A percentile compares a stretch with the other conserved stretches of the same genome.
Evolutionary conservation across 768 basidiomycete species (phyloP).

Genomic region (Cystobasidium onofrii): DNA sequence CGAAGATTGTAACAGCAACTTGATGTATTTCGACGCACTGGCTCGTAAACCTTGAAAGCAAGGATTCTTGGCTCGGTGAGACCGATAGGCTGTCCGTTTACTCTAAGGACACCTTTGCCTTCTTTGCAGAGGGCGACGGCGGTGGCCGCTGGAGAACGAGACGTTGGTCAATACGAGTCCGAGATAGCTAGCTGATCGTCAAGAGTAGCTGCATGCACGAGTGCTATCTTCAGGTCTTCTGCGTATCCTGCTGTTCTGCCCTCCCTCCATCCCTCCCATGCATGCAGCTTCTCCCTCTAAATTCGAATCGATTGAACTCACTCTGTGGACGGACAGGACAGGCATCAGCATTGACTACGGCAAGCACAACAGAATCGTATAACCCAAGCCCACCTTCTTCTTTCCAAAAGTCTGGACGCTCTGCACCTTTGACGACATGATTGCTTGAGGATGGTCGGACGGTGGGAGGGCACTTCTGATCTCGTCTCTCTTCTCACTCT

Average conservation of each 20-base stretch:
- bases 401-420: conserved; percentile 18
- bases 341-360: not conserved
- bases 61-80: conserved; percentile 92
- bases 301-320: conserved; percentile 8
- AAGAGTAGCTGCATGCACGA: not conserved
- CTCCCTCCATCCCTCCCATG: not conserved
- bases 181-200: not conserved
- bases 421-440: conserved; percentile 2
- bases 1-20: not conserved
- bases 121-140: conserved; percentile 48
- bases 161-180: not conserved
- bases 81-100: conserved; percentile 93
- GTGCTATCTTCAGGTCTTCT: not conserved
- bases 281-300: conserved; percentile 9
- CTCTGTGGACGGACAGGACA: conserved; percentile 1
- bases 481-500: too few relatives aligned
- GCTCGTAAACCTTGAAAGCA: conserved; percentile 94
- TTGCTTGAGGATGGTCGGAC: not conserved
- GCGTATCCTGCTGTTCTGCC: not conserved
- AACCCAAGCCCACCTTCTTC: conserved; percentile 10
- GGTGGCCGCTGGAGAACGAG: conserved; percentile 7
- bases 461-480: not conserved
- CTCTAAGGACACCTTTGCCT: conserved; percentile 68
- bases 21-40: not conserved
- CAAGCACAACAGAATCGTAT: not conserved